Evolutionary conservation across 371 early-diverging fungal species (phyloP), one percentile per base, ranked within the genome.

Genomic region (Coemansia sp.): DNA sequence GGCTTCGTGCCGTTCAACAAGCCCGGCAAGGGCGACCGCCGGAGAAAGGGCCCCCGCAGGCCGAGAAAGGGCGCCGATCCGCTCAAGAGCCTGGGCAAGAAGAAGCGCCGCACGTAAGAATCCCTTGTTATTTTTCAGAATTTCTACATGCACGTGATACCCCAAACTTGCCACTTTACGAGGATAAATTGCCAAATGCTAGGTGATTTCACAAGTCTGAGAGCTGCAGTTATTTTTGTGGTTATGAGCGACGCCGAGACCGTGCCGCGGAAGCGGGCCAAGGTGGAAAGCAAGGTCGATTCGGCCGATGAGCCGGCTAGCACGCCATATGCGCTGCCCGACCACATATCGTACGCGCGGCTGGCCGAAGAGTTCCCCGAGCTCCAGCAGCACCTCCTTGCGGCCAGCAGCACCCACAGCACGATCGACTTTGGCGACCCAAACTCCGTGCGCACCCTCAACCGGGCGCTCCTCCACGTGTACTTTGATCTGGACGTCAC

Each of bases 1-100:
- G 77, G 76, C 5, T 67, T 78, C 62, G 80, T 82, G 38, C 80
- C 82, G 11, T 81, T 83, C 48, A 71, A 72, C 48, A 72, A 83
- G 64, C 62, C 70, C 13, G 68, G 59, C 52, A 71, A 52, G 42
- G 43, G 20, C 7, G 20, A 43, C 31, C 42, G 13, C 62, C 57
- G 65, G 35, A 39, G 64, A 48, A 70, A 61, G 65, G 39, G 58
- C 11, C 30, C 49, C 20, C 54, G 49, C 35, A 62, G 40, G 3
- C 39, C 50, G 13, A 26, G 31, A n/a, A 67, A 67, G 61, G 60
- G 49, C 16, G 49, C 48, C 2, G 73, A 72, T 42, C 73, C 73
- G 32, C 57, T 72, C 11, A 72, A 72, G 54, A 47, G 45, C 30
- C 57, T 72, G 26, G 73, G 73, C 56, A 72, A 64, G 57, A 68